Base-by-base conservation (phyloP, 352 stramenopile genomes). In the Peronospora belbahrii region DNA sequence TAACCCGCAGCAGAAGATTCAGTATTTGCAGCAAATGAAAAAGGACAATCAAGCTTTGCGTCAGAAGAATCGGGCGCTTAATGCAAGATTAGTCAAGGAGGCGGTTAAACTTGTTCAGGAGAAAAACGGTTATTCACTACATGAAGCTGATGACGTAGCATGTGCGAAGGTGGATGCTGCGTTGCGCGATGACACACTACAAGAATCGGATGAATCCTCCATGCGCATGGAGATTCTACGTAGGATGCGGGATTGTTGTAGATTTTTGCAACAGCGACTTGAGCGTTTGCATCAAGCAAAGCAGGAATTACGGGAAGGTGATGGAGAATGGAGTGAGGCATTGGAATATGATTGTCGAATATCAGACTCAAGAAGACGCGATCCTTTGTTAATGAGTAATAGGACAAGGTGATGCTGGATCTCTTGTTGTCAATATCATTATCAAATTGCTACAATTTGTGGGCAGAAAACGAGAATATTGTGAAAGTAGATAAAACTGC, bases 1-100 rank as follows among this genome's bases (percentile, higher is more conserved):
- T 52, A 87, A 89, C 49, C 64, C 66, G 3, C 71, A 85, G 44
- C 69, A 81, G 50, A 75, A 76, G 42, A 89, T 87, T 57, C 74
- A 76, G 59, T 89, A 89, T 47, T 27, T 86, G 15, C 58, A 86
- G 54, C 49, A 72, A 18, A 37, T 89, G 13, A 89, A 89, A 48
- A 65, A 71, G 22, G 78, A 89, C 37, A 89, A 89, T 31, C 43
- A 56, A 11, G 53, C 45, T 19, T 43, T 89, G 19, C 46, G 66
- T 13, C 45, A 65, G 30, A 70, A 76, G 37, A 70, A 86, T 22
- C 63, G 73, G n/a, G 67, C 74, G 28, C 41, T 89, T 2, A 75
- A 87, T 53, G 49, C 66, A 11, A 65, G 53, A 20, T 40, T 86
- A 22, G 64, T 37, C 32, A 48, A 50, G 19, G 38, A 46, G 18